phyloP scores from a whole-genome alignment of 2,329 filamentous ascomycete species.

The Amesomyces nigricolor region DNA sequence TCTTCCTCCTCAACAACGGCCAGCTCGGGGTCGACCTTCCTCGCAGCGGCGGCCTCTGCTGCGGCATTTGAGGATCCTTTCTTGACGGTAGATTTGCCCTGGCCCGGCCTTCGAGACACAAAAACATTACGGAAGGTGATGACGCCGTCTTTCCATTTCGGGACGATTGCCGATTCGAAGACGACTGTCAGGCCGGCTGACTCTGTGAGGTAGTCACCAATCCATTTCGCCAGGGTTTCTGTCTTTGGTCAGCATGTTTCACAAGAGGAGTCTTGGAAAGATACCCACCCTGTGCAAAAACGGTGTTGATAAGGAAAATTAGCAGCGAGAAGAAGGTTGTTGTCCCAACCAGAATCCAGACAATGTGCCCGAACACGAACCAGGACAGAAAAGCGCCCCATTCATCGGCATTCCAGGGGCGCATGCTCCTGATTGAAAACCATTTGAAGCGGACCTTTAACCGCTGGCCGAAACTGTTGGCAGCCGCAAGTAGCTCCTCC shows the following conservation, averaged over 20 bases:
- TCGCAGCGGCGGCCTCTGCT: conserved; percentile 76
- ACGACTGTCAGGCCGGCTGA: conserved; percentile 90
- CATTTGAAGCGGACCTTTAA: conserved; percentile 93
- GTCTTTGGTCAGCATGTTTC: conserved; percentile 10
- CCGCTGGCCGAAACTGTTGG: conserved; percentile 87
- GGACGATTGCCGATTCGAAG: conserved; percentile 96
- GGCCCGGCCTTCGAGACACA: conserved; percentile 83
- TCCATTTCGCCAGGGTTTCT: conserved; percentile 90
- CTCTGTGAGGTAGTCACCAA: conserved; percentile 91
- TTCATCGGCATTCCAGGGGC: conserved; percentile 93
- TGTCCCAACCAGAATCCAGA: conserved; percentile 94
- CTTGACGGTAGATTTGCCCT: conserved; percentile 73
- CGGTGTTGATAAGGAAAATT: conserved; percentile 89
- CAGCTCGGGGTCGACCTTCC: conserved; percentile 45
- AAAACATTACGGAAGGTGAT: conserved; percentile 97
- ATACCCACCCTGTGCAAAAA: conserved; percentile 77
- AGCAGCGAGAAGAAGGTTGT: conserved; percentile 94
- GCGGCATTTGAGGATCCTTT: conserved; percentile 85
- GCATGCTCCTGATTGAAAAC: conserved; percentile 88
- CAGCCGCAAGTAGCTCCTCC: conserved; percentile 85
- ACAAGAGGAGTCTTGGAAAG: too few species aligned
- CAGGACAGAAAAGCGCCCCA: conserved; percentile 94
- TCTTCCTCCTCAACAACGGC: conserved; percentile 49
- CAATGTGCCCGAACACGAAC: conserved; percentile 86
- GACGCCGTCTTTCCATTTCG: conserved; percentile 89